Percentiles rank a stretch among this genome's conserved stretches.
Conservation (phyloP, 2,329 filamentous ascomycete species). For the Botrytis porri region DNA sequence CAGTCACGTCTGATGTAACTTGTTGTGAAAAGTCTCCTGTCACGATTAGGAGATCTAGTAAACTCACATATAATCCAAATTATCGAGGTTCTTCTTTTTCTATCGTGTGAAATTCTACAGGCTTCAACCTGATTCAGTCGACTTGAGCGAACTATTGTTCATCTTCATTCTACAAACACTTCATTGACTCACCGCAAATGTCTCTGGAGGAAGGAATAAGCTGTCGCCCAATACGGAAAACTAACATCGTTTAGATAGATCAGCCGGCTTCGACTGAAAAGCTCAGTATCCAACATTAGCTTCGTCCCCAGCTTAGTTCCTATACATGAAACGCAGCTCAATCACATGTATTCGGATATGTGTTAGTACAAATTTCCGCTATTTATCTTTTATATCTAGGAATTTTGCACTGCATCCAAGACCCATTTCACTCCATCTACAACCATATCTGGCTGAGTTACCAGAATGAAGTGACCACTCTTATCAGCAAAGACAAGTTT, state of each 20-base stretch:
- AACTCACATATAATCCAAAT: no score
- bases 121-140: no score
- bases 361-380: neutral
- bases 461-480: slow-evolving; percentile 41
- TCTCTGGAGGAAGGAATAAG: no score
- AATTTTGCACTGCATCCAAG: neutral
- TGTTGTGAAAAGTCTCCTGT: no score
- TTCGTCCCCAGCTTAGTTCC: neutral
- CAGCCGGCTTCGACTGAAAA: neutral
- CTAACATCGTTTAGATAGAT: neutral
- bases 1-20: no score
- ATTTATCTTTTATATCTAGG: neutral
- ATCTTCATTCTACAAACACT: no score
- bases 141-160: no score
- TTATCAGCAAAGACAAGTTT: slow-evolving; percentile 35
- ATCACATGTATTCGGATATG: neutral
- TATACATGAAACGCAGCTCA: neutral
- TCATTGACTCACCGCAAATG: no score
- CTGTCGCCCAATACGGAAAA: neutral
- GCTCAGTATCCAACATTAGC: neutral
- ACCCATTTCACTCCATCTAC: slow-evolving; percentile 36
- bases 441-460: slow-evolving; percentile 40
- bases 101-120: no score
- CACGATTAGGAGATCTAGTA: no score
- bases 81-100: no score